A percentile compares a stretch with the other conserved stretches of the same genome.
These are phyloP conservation scores for Verticillium nonalfalfae DNA, from an alignment of 2,329 filamentous ascomycete genomes.

Conservation along the genomic window DNA sequence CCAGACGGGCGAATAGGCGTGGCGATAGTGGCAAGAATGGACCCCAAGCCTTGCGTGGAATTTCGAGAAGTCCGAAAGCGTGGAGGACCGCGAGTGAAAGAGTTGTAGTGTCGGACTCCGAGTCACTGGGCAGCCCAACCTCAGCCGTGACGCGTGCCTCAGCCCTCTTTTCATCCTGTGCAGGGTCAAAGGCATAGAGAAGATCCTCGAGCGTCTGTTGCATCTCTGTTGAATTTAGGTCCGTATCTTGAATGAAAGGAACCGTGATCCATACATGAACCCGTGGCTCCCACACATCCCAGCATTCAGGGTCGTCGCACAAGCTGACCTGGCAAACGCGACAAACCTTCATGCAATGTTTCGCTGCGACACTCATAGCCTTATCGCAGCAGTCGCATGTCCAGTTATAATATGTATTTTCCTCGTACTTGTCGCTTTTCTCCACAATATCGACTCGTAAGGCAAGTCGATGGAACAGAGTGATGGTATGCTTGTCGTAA, in stretches of 20 bases:
- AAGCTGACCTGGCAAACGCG: constrained; percentile 1
- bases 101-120: constrained; percentile 6
- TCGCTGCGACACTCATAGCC: background rate
- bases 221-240: constrained; percentile 6
- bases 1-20: constrained; percentile 6
- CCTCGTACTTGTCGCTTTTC: background rate
- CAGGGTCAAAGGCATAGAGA: background rate
- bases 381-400: constrained; percentile 5
- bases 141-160: background rate
- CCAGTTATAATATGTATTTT: background rate
- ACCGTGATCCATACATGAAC: constrained; percentile 2
- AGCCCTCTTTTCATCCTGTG: background rate
- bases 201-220: background rate
- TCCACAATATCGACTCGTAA: background rate
- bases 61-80: constrained; percentile 16
- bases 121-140: background rate
- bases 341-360: constrained; percentile 5
- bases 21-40: constrained; percentile 12
- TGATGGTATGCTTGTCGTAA: constrained; percentile 4
- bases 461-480: background rate
- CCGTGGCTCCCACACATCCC: background rate
- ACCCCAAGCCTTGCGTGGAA: constrained; percentile 13
- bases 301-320: background rate
- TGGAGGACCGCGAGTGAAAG: constrained; percentile 17
- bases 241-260: background rate